Percentiles rank a stretch among this genome's conserved stretches.
Conservation (phyloP, 1,284 basidiomycete species). For the Trichosporon sp. region DNA sequence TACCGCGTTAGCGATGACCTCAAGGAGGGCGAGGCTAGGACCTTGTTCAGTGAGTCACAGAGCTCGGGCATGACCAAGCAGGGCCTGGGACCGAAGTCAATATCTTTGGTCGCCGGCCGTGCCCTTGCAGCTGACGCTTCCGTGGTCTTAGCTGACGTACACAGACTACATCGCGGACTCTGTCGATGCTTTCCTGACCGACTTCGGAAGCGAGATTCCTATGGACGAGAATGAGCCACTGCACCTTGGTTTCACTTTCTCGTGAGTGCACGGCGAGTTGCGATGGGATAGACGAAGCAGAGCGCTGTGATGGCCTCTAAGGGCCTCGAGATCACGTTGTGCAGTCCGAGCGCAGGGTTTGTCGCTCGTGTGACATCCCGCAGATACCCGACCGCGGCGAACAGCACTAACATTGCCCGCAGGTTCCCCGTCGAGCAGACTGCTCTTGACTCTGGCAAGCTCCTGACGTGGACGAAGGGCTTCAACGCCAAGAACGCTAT, state of each 20-base stretch:
- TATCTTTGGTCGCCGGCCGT: too few species aligned
- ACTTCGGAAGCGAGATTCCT: slow-evolving; percentile 50
- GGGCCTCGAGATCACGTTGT: too few species aligned
- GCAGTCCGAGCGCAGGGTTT: not conserved
- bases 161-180: slow-evolving; percentile 95
- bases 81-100: too few species aligned
- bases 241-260: slow-evolving; percentile 87
- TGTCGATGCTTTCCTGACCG: slow-evolving; percentile 88
- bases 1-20: slow-evolving; percentile 84
- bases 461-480: slow-evolving; percentile 96
- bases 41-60: slow-evolving; percentile 65
- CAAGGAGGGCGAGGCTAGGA: slow-evolving; percentile 78
- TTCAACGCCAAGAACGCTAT: slow-evolving; percentile 85
- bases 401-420: not conserved
- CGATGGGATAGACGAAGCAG: too few species aligned
- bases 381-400: not conserved
- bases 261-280: slow-evolving; percentile 27
- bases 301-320: too few species aligned
- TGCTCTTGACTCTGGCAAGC: slow-evolving; percentile 78
- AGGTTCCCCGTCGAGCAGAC: slow-evolving; percentile 96
- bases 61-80: not conserved
- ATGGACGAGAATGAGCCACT: slow-evolving; percentile 53
- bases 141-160: slow-evolving; percentile 8
- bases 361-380: not conserved
- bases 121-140: too few species aligned